Evolutionary conservation across 1,284 basidiomycete genomes (phyloP), one percentile per base, ranked within the genome.

Genomic region (Apiotrichum veenhuisii): DNA sequence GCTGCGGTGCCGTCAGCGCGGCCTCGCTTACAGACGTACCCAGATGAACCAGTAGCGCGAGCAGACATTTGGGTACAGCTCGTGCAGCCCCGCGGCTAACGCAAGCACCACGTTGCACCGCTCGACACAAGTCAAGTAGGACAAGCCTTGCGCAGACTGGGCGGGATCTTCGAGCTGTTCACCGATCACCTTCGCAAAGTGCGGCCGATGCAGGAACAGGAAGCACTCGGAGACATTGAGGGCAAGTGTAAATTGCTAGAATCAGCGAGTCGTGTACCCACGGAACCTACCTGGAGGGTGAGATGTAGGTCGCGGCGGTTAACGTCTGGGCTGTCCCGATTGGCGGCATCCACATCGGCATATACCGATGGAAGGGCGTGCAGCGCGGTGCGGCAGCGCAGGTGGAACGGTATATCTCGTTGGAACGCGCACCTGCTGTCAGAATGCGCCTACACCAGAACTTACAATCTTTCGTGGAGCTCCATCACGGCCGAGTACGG

Each of bases 41-140:
- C 65, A 57, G 20, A 45, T 36, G 49, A 34, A 59, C 69, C 68
- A 72, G 30, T 71, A 65, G n/a, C 70, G 62, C 5, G 64, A 52
- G 0, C 58, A 52, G 12, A 67, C 57, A 27, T 60, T 58, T 17
- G 69, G 68, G 40, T 66, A 59, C 2, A 68, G 59, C 17, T 58
- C 52, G 44, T 70, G 62, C n/a, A n/a, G n/a, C n/a, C n/a, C n/a
- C n/a, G n/a, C n/a, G n/a, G n/a, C n/a, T n/a, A 17, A 52, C 25
- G 22, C 50, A 26, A 2, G 57, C 17, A 5, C 30, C 30, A 30
- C 68, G 37, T 62, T 64, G 40, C 61, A 61, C 3, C 69, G 54
- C 50, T 71, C 69, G 14, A 66, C 54, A 15, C 69, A 57, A n/a
- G 59, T 49, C 3, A 69, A 50, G 45, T 58, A 69, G 0, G 67